These are phyloP conservation scores for Hirsutella rhossiliensis DNA, from an alignment of 2,329 filamentous ascomycete genomes.

Conservation along the genomic window DNA sequence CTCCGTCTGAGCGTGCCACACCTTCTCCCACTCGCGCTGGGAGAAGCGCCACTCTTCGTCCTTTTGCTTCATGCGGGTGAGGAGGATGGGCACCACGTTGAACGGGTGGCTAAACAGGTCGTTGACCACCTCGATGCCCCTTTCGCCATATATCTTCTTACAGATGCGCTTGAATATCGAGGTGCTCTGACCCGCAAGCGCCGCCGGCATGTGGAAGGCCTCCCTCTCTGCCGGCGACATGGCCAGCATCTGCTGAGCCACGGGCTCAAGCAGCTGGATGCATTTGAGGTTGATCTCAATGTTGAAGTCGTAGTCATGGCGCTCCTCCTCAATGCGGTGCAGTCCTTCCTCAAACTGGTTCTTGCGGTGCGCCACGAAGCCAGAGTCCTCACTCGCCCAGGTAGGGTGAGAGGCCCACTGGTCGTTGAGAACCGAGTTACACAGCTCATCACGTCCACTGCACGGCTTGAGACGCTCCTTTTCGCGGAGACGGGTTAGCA, in stretches of 20 bases:
- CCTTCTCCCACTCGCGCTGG: conserved; percentile 96
- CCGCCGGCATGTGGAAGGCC: conserved; percentile 66
- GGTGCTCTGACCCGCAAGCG: conserved; percentile 83
- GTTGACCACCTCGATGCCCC: conserved; percentile 72
- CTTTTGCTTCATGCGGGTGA: conserved; percentile 87
- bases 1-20: conserved; percentile 93
- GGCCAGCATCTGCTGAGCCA: conserved; percentile 78
- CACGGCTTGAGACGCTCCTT: conserved; percentile 80
- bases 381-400: conserved; percentile 96
- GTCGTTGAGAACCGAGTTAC: conserved; percentile 85
- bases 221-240: conserved; percentile 63
- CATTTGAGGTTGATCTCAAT: conserved; percentile 93
- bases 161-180: conserved; percentile 95
- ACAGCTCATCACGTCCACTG: conserved; percentile 89
- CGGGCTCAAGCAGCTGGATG: conserved; percentile 89
- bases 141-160: conserved; percentile 94
- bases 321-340: conserved; percentile 93
- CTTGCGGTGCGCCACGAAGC: conserved; percentile 95
- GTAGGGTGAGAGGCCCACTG: conserved; percentile 98
- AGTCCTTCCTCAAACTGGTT: conserved; percentile 90
- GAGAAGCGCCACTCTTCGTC: conserved; percentile 96
- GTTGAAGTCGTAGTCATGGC: conserved; percentile 97
- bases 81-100: conserved; percentile 75
- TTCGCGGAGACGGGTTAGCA: conserved; percentile 6
- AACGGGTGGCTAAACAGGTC: conserved; percentile 79